phyloP scores from a whole-genome alignment of 75 land plant species.

The Isoetes taiwanensis region DNA sequence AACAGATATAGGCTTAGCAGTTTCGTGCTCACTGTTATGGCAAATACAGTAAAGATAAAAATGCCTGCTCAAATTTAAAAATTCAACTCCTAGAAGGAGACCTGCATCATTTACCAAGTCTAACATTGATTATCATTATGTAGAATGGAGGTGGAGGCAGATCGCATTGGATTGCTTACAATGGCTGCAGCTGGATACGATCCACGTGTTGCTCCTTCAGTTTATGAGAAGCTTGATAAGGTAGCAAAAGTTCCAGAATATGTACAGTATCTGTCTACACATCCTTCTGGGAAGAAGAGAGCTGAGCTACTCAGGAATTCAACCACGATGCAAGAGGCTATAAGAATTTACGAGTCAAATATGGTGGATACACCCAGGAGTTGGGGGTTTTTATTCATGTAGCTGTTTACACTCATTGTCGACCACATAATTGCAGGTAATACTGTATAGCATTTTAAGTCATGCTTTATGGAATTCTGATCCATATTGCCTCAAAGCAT shows the following conservation, averaged over 20 bases:
- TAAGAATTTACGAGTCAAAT: conserved; percentile 43
- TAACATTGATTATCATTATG: not conserved
- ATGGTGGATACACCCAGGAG: conserved; percentile 38
- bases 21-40: too few species aligned
- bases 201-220: conserved; percentile 70
- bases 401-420: too few species aligned
- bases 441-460: too few species aligned
- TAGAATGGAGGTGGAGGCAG: conserved; percentile 99
- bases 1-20: too few species aligned
- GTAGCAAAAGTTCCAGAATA: conserved; percentile 42
- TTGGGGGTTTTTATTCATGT: conserved; percentile 79
- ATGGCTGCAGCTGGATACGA: conserved; percentile 94
- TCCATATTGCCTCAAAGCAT: too few species aligned
- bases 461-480: too few species aligned
- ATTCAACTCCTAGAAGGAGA: too few species aligned
- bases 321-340: conserved; percentile 86
- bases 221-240: conserved; percentile 89
- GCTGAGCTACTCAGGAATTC: conserved; percentile 56
- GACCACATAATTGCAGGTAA: too few species aligned
- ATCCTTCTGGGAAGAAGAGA: conserved; percentile 91
- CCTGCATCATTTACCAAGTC: too few species aligned
- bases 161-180: conserved; percentile 80
- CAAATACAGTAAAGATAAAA: too few species aligned
- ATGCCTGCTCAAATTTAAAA: too few species aligned
- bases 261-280: conserved; percentile 73